Conservation (phyloP, 2,329 filamentous ascomycete genomes). For the Paraphoma sp. region DNA sequence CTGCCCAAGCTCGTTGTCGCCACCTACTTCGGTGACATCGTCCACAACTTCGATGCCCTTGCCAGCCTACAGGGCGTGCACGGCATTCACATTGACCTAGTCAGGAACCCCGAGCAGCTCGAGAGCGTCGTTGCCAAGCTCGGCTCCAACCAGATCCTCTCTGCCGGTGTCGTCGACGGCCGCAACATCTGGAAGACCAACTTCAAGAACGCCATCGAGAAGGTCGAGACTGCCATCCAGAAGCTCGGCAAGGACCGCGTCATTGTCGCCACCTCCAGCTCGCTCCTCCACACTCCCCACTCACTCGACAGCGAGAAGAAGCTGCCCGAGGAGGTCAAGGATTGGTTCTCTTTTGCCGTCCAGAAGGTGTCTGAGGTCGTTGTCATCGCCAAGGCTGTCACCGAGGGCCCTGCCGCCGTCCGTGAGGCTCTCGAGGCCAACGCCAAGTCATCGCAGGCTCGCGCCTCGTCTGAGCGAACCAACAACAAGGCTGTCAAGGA, state of each 20-base stretch:
- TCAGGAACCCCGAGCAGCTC: conserved; percentile 98
- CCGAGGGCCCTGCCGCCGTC: conserved; percentile 86
- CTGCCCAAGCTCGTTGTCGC: conserved; percentile 89
- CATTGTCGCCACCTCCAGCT: conserved; percentile 95
- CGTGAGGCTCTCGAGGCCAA: conserved; percentile 93
- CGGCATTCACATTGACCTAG: conserved; percentile 92
- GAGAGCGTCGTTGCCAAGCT: conserved; percentile 82
- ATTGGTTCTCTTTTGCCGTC: conserved; percentile 98
- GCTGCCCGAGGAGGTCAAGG: conserved; percentile 87
- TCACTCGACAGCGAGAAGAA: conserved; percentile 99
- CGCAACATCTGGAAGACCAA: conserved; percentile 99
- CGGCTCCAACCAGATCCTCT: conserved; percentile 87
- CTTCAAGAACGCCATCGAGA: conserved; percentile 93
- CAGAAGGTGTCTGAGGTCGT: conserved; percentile 94
- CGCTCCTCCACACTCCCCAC: conserved; percentile 97
- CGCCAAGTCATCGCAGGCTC: conserved; percentile 89
- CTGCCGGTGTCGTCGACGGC: conserved; percentile 95
- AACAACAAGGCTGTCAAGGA: conserved; percentile 99
- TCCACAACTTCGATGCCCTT: conserved; percentile 96
- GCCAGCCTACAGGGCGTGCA: conserved; percentile 75
- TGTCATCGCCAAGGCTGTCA: conserved; percentile 95
- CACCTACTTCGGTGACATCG: conserved; percentile 99
- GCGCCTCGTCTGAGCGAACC: conserved; percentile 90
- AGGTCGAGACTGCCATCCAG: conserved; percentile 86
- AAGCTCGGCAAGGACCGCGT: conserved; percentile 98